Evolutionary conservation across 2,329 filamentous ascomycete species (phyloP).

Genomic region (Aspergillus sp.): DNA sequence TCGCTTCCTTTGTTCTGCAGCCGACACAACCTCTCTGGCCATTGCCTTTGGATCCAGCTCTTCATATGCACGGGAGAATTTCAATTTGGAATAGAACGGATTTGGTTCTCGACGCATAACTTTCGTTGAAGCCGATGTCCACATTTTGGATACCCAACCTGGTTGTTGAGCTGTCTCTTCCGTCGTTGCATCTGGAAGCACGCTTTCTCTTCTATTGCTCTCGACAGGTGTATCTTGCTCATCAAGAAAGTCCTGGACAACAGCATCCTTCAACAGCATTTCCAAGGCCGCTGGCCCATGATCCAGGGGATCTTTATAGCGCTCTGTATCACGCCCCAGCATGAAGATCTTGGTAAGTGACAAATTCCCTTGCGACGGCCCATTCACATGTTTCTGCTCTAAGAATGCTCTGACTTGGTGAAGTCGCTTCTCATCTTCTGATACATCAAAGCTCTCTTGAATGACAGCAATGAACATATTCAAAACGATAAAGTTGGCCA

Average conservation of each 20-base stretch:
- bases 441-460: slow-evolving; percentile 98
- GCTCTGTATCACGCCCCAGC: slow-evolving; percentile 57
- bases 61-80: slow-evolving; percentile 66
- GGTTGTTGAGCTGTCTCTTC: slow-evolving; percentile 46
- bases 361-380: slow-evolving; percentile 64
- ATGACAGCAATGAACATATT: slow-evolving; percentile 99
- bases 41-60: slow-evolving; percentile 79
- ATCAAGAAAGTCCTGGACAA: slow-evolving; percentile 91
- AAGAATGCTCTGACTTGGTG: slow-evolving; percentile 95
- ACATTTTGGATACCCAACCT: slow-evolving; percentile 57
- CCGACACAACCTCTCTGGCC: slow-evolving; percentile 84
- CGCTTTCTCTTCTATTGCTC: slow-evolving; percentile 25
- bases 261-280: slow-evolving; percentile 93
- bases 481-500: slow-evolving; percentile 90
- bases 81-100: slow-evolving; percentile 85
- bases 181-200: slow-evolving; percentile 19
- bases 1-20: slow-evolving; percentile 74
- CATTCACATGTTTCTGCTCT: slow-evolving; percentile 80
- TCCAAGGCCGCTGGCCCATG: slow-evolving; percentile 89
- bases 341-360: slow-evolving; percentile 56
- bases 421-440: slow-evolving; percentile 93
- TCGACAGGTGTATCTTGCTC: slow-evolving; percentile 49
- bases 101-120: slow-evolving; percentile 73
- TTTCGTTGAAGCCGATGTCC: slow-evolving; percentile 55
- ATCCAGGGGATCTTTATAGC: slow-evolving; percentile 74